Evolutionary conservation across 2,329 filamentous ascomycete species (phyloP), one percentile per base, ranked within the genome.

Genomic region (Trichoderma afroharzianum): DNA sequence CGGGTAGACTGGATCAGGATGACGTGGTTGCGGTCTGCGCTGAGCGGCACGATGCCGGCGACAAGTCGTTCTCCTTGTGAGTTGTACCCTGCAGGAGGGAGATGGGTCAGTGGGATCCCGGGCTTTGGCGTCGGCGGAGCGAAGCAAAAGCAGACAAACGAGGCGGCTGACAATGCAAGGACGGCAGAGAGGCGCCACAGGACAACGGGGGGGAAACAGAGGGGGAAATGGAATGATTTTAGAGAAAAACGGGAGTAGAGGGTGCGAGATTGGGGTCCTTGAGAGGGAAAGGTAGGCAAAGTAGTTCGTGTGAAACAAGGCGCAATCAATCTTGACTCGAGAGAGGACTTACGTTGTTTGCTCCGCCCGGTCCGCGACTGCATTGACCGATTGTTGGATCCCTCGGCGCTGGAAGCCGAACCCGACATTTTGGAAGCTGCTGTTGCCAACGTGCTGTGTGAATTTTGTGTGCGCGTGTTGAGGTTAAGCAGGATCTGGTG

Each of bases 1-100:
- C 93, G 90, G 67, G 93, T 95, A 69, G 94, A 97, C 84, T 98
- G 94, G 77, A 98, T 97, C 76, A 99, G 87, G 76, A 99, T 88
- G 73, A 99, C 95, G 81, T 93, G 92, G 77, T 90, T 91, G 81
- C 93, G 95, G 84, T 97, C 95, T 77, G 88, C 83, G 70, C 93
- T 96, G 75, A 98, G 86, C 75, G 96, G 94, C 62, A 99, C 96
- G 72, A 98, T 91, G 76, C 96, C 96, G 73, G 96, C 95, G 77
- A 99, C 96, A 73, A 98, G 91, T 76, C 96, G 92, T 84, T 98
- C 95, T 84, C 95, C 95, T 81, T 94, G 92, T 72, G 92, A 85
- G 79, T 93, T 95, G 84, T 98, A 99, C 79, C 95, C 96, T 98
- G 83, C 70, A 78, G 71, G 76, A 63, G 68, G 68, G 73, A 75